Base-by-base conservation (phyloP, 176 grass and related monocot genomes). In the Puya raimondii region DNA sequence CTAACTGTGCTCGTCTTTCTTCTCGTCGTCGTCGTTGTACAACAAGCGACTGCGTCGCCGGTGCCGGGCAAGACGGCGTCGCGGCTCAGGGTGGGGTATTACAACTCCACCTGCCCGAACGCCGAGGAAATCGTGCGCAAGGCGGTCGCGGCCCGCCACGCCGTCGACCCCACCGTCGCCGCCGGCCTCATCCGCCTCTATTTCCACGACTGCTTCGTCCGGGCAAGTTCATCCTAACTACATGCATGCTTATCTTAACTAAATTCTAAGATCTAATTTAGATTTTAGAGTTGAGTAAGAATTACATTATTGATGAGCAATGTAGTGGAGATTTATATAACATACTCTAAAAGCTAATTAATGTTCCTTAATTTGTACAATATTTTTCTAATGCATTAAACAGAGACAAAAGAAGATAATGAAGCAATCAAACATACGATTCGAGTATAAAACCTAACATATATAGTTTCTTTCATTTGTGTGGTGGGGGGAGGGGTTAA, bases 121-220 rank as follows among this genome's bases (percentile, higher is more conserved):
- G 77, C 58, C 4, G 77, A 79, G 53, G 47, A 22, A 29, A 70
- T 79, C 21, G 69, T 79, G 59, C 77, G 77, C 0, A n/a, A 79
- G 47, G 65, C 48, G 12, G 56, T 79, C 15, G 16, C 12, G 53
- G 14, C 13, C 23, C 68, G 53, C 29, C 47, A 33, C 13, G 2
- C 0, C 21, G 27, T 67, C 47, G 53, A 88, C 66, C 74, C 18
- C 22, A 29, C 25, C 82, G 59, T 85, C 63, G 50, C 71, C 9
- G 63, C 82, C 18, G 80, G 77, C 22, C 50, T 79, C 77, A 42
- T 79, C 15, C 77, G 77, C 22, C 11, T 79, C 4, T 64, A 65
- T 76, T 88, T 88, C 74, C 86, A 85, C 33, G 86, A 88, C 22
- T 88, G 82, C 56, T 88, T 88, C 11, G 70, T 88, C 26, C 80